phyloP scores from a whole-genome alignment of 2,329 filamentous ascomycete species.

The Colletotrichum euphorbiae region DNA sequence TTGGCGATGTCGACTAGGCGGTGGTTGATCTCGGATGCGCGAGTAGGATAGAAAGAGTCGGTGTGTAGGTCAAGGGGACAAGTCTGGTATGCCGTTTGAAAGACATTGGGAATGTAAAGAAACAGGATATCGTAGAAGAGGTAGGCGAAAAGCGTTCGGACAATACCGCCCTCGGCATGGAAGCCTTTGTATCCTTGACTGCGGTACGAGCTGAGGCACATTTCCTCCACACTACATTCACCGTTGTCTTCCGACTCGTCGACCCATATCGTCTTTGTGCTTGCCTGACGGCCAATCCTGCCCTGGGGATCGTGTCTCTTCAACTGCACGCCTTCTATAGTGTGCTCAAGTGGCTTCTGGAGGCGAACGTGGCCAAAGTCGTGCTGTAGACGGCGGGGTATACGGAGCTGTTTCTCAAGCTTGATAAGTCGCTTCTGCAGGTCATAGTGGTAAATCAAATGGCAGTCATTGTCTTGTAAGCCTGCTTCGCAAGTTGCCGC shows the following conservation, averaged over 20 bases:
- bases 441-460: constrained; percentile 93
- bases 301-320: constrained; percentile 65
- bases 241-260: constrained; percentile 76
- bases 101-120: constrained; percentile 93
- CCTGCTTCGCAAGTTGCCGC: constrained; percentile 86
- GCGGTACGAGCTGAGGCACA: constrained; percentile 92
- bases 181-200: constrained; percentile 92
- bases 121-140: constrained; percentile 96
- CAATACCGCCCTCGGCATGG: constrained; percentile 90
- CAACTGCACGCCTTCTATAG: constrained; percentile 81
- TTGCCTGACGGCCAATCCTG: constrained; percentile 57
- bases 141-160: constrained; percentile 91
- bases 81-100: constrained; percentile 94
- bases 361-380: constrained; percentile 90
- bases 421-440: constrained; percentile 94
- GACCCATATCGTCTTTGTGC: constrained; percentile 87
- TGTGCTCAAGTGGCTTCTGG: constrained; percentile 79
- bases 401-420: constrained; percentile 84
- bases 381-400: constrained; percentile 88
- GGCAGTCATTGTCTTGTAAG: constrained; percentile 87
- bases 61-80: constrained; percentile 94
- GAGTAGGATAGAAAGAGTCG: constrained; percentile 87
- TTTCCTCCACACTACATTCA: constrained; percentile 90
- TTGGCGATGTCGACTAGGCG: constrained; percentile 89
- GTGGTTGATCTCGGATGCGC: constrained; percentile 90